Evolutionary conservation across 2,329 filamentous ascomycete species (phyloP).

Genomic region (Xylaria sp.): DNA sequence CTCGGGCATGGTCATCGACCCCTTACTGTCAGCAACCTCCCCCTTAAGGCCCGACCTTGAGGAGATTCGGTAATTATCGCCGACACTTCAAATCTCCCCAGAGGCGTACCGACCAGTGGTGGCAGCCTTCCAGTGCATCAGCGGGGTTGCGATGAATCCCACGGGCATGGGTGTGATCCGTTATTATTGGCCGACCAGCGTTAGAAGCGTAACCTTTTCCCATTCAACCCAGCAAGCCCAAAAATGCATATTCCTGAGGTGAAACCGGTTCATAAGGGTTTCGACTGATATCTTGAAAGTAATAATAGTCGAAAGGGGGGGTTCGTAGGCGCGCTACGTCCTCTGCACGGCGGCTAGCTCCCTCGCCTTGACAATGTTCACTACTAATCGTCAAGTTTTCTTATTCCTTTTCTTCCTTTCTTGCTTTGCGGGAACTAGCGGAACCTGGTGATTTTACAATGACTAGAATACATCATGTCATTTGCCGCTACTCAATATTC

Average conservation of each 20-base stretch:
- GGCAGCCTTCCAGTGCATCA: constrained; percentile 5
- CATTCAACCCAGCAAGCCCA: background rate
- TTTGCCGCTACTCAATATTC: background rate
- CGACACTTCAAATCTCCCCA: background rate
- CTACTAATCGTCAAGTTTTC: background rate
- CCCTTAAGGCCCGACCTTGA: background rate
- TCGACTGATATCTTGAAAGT: constrained; percentile 14
- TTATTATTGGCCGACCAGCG: constrained; percentile 11
- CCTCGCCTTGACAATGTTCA: background rate
- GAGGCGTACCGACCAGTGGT: background rate
- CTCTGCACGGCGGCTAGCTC: background rate
- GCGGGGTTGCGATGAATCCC: constrained; percentile 31
- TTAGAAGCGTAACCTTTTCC: constrained; percentile 11
- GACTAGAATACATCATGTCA: constrained; percentile 15
- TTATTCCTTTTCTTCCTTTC: background rate
- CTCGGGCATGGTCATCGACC: background rate
- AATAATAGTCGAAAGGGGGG: constrained; percentile 13
- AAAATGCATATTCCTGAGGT: constrained; percentile 8
- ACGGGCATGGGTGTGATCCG: background rate
- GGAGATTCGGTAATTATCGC: background rate
- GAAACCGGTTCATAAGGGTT: constrained; percentile 28
- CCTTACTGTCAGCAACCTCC: background rate
- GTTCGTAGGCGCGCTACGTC: background rate
- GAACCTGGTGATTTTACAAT: background rate
- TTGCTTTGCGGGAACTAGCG: background rate